Percentiles rank a stretch among this genome's conserved stretches.
These are phyloP conservation scores for Helotiales sp. DNA, from an alignment of 2,329 filamentous ascomycete genomes.

Conservation along the genomic window DNA sequence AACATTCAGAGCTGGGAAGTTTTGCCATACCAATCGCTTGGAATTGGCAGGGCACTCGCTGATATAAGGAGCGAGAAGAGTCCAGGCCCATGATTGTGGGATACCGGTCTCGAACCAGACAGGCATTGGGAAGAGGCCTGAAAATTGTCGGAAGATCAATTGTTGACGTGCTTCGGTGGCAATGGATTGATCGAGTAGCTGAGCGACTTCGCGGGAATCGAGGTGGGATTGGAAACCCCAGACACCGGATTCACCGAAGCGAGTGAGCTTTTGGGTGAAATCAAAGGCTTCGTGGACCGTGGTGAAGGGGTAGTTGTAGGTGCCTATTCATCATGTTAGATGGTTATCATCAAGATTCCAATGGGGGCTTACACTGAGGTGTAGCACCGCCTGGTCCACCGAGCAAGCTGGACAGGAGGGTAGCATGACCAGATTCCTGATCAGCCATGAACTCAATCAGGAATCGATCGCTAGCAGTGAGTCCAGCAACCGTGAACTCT, in stretches of 20 bases:
- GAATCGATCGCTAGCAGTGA: constrained; percentile 67
- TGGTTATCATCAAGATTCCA: background rate
- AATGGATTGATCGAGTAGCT: constrained; percentile 74
- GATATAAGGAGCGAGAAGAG: constrained; percentile 78
- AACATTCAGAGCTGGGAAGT: constrained; percentile 72
- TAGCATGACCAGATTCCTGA: constrained; percentile 77
- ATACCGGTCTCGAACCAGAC: constrained; percentile 80
- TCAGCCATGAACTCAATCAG: constrained; percentile 76
- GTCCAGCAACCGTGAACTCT: constrained; percentile 68
- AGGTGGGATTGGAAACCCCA: constrained; percentile 80
- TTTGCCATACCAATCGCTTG: constrained; percentile 80
- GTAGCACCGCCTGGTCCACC: constrained; percentile 61
- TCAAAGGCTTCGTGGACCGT: constrained; percentile 78
- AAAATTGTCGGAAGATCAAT: constrained; percentile 81
- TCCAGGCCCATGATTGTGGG: constrained; percentile 84
- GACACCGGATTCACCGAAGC: constrained; percentile 76
- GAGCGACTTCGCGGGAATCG: constrained; percentile 71
- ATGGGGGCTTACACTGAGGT: constrained; percentile 51
- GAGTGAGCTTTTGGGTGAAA: constrained; percentile 83
- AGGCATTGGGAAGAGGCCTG: constrained; percentile 77
- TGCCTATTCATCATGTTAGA: constrained; percentile 41
- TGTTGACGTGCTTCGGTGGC: constrained; percentile 80
- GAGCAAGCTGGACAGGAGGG: constrained; percentile 75
- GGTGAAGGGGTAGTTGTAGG: constrained; percentile 77
- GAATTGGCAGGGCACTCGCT: constrained; percentile 70